Percentiles rank a stretch among this genome's conserved stretches.
phyloP scores from a whole-genome alignment of 2,329 filamentous ascomycete genomes.

The Beauveria caledonica region DNA sequence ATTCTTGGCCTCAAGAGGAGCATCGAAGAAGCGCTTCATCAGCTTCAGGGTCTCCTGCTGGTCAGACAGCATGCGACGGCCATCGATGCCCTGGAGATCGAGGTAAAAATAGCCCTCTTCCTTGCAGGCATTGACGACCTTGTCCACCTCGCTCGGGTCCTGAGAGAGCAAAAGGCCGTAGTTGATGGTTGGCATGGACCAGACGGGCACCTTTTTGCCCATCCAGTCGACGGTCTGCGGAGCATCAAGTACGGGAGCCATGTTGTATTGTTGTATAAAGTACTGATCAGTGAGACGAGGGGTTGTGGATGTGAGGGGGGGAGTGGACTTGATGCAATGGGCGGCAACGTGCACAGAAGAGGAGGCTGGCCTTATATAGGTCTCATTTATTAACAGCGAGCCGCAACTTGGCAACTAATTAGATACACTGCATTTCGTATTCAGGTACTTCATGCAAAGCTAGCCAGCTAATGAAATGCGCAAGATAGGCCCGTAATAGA shows the following conservation, averaged over 20 bases:
- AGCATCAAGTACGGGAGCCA: constrained; percentile 30
- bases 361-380: constrained; percentile 4
- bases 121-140: constrained; percentile 39
- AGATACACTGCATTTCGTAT: not conserved
- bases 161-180: constrained; percentile 44
- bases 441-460: not conserved
- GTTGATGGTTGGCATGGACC: constrained; percentile 43
- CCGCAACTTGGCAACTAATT: not conserved
- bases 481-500: constrained; percentile 1
- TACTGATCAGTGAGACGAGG: not conserved
- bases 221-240: constrained; percentile 41
- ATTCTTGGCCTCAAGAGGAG: constrained; percentile 46
- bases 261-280: not conserved
- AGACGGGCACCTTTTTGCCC: constrained; percentile 41
- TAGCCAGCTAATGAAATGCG: not conserved
- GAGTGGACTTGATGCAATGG: not conserved
- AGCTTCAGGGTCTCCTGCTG: constrained; percentile 43
- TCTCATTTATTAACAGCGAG: not conserved
- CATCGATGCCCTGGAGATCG: constrained; percentile 43
- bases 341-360: not conserved
- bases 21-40: constrained; percentile 48
- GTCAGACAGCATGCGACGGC: constrained; percentile 43
- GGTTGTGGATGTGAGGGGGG: not conserved
- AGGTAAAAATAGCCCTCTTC: constrained; percentile 49
- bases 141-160: constrained; percentile 45